Evolutionary conservation across 1,284 basidiomycete genomes (phyloP).

Genomic region (Phylloboletellus chloephorus): DNA sequence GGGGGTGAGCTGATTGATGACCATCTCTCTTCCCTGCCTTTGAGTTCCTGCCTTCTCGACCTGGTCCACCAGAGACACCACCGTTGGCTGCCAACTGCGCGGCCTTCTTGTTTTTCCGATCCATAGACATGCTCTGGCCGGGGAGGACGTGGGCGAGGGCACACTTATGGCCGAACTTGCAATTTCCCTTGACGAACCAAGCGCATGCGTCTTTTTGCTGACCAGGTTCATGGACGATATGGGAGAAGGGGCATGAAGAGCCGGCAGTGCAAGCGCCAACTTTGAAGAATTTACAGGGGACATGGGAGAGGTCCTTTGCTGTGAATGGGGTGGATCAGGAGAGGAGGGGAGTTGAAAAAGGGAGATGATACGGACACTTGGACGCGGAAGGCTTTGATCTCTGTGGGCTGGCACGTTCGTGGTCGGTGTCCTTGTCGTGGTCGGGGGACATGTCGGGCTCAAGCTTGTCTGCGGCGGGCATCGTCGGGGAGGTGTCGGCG

Average conservation of each 20-base stretch:
- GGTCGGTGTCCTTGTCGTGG: constrained; percentile 24
- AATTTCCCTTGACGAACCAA: constrained; percentile 94
- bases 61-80: constrained; percentile 30
- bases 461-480: constrained; percentile 26
- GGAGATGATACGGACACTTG: constrained; percentile 24
- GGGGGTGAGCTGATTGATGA: constrained; percentile 13
- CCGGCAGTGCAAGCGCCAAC: constrained; percentile 92
- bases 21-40: constrained; percentile 38
- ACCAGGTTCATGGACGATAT: constrained; percentile 61
- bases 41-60: constrained; percentile 36
- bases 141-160: constrained; percentile 91
- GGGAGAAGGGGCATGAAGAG: constrained; percentile 93
- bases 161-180: constrained; percentile 98
- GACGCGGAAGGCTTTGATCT: constrained; percentile 27
- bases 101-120: constrained; percentile 96
- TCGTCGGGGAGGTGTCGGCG: constrained; percentile 8
- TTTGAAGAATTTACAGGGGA: constrained; percentile 98
- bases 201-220: constrained; percentile 89
- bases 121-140: constrained; percentile 93
- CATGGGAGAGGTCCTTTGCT: constrained; percentile 91
- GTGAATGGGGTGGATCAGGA: constrained; percentile 2
- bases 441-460: constrained; percentile 17
- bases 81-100: constrained; percentile 69
- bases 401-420: constrained; percentile 14
- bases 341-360: neutral